Evolutionary conservation across 371 early-diverging fungal genomes (phyloP), one percentile per base, ranked within the genome.

Genomic region (Fennellomyces sp.): DNA sequence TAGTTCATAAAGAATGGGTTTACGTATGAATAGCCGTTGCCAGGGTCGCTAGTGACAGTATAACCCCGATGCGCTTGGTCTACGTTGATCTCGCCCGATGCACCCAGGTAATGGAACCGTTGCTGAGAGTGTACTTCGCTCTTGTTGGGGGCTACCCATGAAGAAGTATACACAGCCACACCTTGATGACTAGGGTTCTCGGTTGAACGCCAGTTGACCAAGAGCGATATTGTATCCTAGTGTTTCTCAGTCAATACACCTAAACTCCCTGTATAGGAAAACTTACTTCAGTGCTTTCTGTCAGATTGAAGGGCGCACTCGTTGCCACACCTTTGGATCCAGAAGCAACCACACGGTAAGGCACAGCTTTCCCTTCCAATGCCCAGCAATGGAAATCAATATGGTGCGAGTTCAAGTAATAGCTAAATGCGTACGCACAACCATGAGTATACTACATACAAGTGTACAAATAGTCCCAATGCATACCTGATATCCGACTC

Each of bases 41-140:
- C n/a, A 10, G 30, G 61, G 29, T 70, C 70, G 7, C 75, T 70
- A n/a, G 82, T 69, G 38, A 50, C 38, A 11, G 76, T 71, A 66
- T 80, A 82, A 6, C 83, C 83, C 38, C 83, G 72, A 48, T 81
- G 83, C 0, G 80, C 83, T 53, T 82, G 83, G 57, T 82, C 83
- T n/a, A 81, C 64, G 27, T 76, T 55, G 31, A 82, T 51, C 58
- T 82, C 83, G 31, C 81, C 82, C 3, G 31, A 48, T 45, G 69
- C 70, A 33, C 73, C 80, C 50, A 81, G 65, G 54, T 75, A 81
- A 38, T 70, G 71, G 72, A 82, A 81, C 17, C 76, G 73, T 51
- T 82, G 83, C 58, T 81, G 81, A 21, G 80, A 70, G 58, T 82
- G 83, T 3, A 79, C 80, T 39, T 82, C 83, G 27, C 69, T 73